Evolutionary conservation across 2,329 filamentous ascomycete genomes (phyloP).

Genomic region (Epichloe sylvatica): DNA sequence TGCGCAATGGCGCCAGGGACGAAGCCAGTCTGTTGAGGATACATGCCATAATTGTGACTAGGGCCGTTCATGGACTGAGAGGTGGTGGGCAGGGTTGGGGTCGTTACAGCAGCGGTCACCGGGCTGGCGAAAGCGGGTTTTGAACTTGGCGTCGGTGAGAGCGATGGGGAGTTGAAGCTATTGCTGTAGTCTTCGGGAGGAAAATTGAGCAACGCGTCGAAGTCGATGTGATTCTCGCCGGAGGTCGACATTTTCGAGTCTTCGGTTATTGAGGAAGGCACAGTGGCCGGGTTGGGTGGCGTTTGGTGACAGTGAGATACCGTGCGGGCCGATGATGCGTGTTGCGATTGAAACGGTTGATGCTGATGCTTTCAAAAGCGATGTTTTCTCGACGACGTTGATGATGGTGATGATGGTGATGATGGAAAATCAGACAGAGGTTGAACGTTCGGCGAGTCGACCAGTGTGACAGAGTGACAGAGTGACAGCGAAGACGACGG

Average conservation of each 20-base stretch:
- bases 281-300: constrained; percentile 1
- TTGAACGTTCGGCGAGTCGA: background rate
- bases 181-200: constrained; percentile 44
- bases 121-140: constrained; percentile 42
- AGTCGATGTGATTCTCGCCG: constrained; percentile 32
- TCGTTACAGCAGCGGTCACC: constrained; percentile 36
- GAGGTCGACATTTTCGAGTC: constrained; percentile 26
- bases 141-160: constrained; percentile 39
- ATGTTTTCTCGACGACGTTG: background rate
- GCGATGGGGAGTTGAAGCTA: constrained; percentile 44
- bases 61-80: constrained; percentile 59
- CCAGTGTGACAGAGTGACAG: background rate
- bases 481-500: constrained; percentile 8
- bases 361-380: background rate
- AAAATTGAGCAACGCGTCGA: constrained; percentile 47
- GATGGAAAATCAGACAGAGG: background rate
- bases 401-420: constrained; percentile 2
- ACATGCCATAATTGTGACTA: constrained; percentile 88
- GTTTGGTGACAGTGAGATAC: constrained; percentile 2
- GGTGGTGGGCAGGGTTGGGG: constrained; percentile 41
- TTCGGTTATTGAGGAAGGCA: background rate
- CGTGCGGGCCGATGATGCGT: background rate
- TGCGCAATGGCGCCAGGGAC: constrained; percentile 71
- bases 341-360: background rate
- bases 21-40: constrained; percentile 90